Evolutionary conservation across 352 stramenopile species (phyloP).

Genomic region (Phytophthora melonis): DNA sequence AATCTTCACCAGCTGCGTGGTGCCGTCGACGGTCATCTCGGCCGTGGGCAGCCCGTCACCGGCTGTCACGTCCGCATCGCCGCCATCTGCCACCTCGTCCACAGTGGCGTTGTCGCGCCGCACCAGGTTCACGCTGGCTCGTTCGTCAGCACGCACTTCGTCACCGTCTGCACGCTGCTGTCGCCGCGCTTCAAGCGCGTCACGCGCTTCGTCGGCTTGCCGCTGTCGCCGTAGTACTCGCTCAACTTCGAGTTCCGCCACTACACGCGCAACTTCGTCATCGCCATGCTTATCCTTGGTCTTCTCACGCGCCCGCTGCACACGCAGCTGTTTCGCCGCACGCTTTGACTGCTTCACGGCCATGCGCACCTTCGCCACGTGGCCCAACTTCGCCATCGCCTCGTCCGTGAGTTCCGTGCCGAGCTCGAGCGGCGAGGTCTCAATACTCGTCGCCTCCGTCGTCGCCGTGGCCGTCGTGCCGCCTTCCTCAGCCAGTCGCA

Average conservation of each 20-base stretch:
- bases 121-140: background rate
- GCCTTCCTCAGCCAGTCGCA: too few species aligned
- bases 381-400: background rate
- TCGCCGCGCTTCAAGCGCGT: too few species aligned
- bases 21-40: background rate
- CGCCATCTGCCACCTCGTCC: background rate
- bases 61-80: background rate
- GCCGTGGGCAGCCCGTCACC: background rate
- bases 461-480: too few species aligned
- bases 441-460: too few species aligned
- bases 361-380: background rate
- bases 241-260: background rate
- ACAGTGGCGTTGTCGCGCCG: background rate
- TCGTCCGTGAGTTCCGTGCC: background rate
- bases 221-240: background rate
- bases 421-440: background rate
- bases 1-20: background rate
- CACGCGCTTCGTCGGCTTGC: too few species aligned
- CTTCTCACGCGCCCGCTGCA: background rate
- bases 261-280: background rate
- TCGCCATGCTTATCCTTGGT: background rate
- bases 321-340: background rate
- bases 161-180: too few species aligned
- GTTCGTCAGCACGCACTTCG: background rate
- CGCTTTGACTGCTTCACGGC: background rate